Conservation (phyloP, 2,329 filamentous ascomycete species). For the Aspergillus phoenicis region DNA sequence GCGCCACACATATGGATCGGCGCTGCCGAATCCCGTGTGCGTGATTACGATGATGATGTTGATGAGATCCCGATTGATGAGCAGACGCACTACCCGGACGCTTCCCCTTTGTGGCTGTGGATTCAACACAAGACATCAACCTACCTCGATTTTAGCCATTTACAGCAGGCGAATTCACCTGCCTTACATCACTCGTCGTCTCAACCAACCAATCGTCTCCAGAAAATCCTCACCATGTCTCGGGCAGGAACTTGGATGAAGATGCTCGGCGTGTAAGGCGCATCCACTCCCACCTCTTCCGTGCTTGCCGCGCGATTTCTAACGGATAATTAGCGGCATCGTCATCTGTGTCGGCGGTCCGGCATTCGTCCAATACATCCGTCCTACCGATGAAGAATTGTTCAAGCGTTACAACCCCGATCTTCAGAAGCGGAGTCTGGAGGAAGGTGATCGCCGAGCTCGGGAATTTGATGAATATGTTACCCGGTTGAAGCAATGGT, state of each 20-base stretch:
- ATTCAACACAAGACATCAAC: background rate
- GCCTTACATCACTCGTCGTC: background rate
- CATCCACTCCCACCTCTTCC: constrained; percentile 12
- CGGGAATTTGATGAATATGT: constrained; percentile 92
- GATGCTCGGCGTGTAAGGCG: constrained; percentile 68
- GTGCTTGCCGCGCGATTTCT: constrained; percentile 6
- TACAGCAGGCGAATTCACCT: background rate
- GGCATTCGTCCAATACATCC: constrained; percentile 71
- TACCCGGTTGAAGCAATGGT: constrained; percentile 78
- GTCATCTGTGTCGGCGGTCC: constrained; percentile 80
- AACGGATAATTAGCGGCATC: constrained; percentile 60
- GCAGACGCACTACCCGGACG: background rate
- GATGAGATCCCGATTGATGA: background rate
- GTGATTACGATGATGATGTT: constrained; percentile 1
- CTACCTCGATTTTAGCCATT: background rate
- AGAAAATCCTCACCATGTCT: constrained; percentile 44
- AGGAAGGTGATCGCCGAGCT: constrained; percentile 72
- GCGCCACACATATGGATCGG: constrained; percentile 7
- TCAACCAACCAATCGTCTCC: background rate
- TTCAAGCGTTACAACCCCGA: constrained; percentile 91
- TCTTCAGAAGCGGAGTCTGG: constrained; percentile 84
- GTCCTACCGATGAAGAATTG: constrained; percentile 86
- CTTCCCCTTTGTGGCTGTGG: background rate
- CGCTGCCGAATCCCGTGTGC: constrained; percentile 4
- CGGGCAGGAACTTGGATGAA: constrained; percentile 59